Conservation (phyloP, 2,329 filamentous ascomycete genomes). For the Furcasterigmium sp. region DNA sequence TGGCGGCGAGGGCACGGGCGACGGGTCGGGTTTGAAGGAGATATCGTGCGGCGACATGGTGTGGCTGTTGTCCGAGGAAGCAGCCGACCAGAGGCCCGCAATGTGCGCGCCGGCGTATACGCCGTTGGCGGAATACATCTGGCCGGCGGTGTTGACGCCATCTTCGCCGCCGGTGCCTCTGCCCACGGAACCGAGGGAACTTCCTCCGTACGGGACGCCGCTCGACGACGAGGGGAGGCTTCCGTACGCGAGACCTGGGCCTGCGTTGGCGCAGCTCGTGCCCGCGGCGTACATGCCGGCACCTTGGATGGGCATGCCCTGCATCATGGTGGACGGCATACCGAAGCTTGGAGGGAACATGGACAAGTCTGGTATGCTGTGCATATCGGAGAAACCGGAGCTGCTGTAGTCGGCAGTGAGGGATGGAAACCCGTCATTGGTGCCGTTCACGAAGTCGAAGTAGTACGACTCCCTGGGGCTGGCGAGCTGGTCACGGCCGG, state of each 20-base stretch:
- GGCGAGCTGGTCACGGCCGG: constrained; percentile 3
- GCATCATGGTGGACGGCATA: not conserved
- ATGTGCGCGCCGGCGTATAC: not conserved
- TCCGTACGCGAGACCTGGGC: constrained; percentile 9
- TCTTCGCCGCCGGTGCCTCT: not conserved
- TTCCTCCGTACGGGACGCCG: not conserved
- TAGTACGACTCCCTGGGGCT: constrained; percentile 3
- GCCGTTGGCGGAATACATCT: too few species aligned
- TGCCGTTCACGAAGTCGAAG: constrained; percentile 1
- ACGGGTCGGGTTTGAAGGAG: not conserved
- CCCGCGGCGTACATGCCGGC: not conserved
- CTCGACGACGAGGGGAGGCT: constrained; percentile 3
- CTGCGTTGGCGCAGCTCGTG: not conserved
- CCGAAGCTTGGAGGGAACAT: not conserved
- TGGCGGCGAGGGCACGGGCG: constrained; percentile 4
- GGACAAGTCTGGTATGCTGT: not conserved
- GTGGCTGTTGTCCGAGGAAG: not conserved
- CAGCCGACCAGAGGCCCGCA: not conserved
- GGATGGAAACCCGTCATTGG: too few species aligned
- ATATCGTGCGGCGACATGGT: not conserved
- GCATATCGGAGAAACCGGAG: constrained; percentile 1
- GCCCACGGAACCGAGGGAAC: constrained; percentile 6
- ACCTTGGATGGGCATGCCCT: not conserved
- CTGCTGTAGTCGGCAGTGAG: not conserved
- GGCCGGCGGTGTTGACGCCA: too few species aligned